Percentiles rank a stretch among this genome's conserved stretches.
Evolutionary conservation across 2,329 filamentous ascomycete species (phyloP).

Genomic region (Cladophialophora psammophila): DNA sequence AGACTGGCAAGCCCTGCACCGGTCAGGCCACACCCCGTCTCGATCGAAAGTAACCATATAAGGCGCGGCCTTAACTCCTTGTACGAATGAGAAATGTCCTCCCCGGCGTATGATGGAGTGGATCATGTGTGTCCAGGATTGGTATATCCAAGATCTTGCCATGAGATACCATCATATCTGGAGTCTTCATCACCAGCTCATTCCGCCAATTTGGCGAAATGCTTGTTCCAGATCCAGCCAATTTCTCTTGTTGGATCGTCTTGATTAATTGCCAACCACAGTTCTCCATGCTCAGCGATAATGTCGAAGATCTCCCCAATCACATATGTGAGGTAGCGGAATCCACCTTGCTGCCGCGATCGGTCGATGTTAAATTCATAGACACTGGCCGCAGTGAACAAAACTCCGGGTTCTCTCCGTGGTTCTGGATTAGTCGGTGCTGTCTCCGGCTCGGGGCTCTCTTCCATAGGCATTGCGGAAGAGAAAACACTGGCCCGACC

Average conservation of each 20-base stretch:
- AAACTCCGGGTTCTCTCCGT: conserved; percentile 64
- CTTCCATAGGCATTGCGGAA: conserved; percentile 82
- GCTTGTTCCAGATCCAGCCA: conserved; percentile 99
- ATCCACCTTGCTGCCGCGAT: conserved; percentile 89
- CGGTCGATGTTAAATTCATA: conserved; percentile 98
- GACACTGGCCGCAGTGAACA: conserved; percentile 91
- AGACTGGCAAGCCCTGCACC: not conserved
- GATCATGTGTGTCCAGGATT: not conserved
- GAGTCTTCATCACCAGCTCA: conserved; percentile 19
- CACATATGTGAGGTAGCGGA: conserved; percentile 94
- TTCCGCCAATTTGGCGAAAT: conserved; percentile 73
- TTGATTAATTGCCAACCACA: conserved; percentile 97
- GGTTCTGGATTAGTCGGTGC: conserved; percentile 43
- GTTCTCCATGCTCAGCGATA: conserved; percentile 93
- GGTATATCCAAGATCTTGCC: conserved; percentile 16
- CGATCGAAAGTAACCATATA: not conserved
- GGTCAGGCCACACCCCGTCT: not conserved
- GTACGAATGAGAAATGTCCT: not conserved
- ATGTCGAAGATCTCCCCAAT: conserved; percentile 94
- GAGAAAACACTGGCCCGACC: conserved; percentile 71
- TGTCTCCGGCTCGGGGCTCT: conserved; percentile 57
- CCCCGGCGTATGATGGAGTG: not conserved
- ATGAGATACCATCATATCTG: not conserved
- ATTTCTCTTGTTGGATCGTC: conserved; percentile 81
- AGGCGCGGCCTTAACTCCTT: not conserved